Evolutionary conservation across 2,329 filamentous ascomycete species (phyloP).

Genomic region (Didymella pinodella): DNA sequence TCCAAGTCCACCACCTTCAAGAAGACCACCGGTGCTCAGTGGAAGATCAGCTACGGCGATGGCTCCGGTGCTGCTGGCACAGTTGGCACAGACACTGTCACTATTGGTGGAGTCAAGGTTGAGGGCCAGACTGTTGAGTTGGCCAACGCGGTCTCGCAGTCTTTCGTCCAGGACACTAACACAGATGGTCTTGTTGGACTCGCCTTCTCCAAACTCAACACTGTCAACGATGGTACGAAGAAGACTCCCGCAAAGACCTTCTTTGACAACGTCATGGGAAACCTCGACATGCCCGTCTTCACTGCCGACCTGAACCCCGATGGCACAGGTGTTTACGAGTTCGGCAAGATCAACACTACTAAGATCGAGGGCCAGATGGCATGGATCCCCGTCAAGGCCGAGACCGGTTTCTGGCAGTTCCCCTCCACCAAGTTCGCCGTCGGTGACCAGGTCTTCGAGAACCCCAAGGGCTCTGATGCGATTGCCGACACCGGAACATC

Average conservation of each 20-base stretch:
- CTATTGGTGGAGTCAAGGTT: conserved; percentile 71
- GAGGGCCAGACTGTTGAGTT: conserved; percentile 72
- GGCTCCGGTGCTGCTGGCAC: conserved; percentile 67
- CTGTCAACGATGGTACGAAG: conserved; percentile 58
- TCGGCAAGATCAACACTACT: conserved; percentile 71
- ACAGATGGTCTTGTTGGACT: conserved; percentile 75
- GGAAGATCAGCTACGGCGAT: conserved; percentile 74
- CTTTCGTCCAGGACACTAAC: conserved; percentile 66
- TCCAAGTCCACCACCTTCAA: conserved; percentile 61
- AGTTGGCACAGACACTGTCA: conserved; percentile 73
- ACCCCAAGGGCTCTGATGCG: conserved; percentile 57
- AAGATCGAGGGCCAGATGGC: conserved; percentile 70
- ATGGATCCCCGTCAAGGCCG: conserved; percentile 68
- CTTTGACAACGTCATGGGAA: conserved; percentile 72
- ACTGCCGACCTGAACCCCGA: conserved; percentile 72
- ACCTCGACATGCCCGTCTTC: conserved; percentile 71
- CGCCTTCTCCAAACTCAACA: conserved; percentile 71
- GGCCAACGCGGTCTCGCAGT: conserved; percentile 64
- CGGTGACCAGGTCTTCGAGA: conserved; percentile 62
- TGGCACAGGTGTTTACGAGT: conserved; percentile 72
- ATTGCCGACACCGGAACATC: conserved; percentile 67
- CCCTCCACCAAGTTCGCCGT: conserved; percentile 65
- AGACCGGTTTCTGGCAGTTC: conserved; percentile 75
- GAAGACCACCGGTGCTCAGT: conserved; percentile 60
- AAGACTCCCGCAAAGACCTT: conserved; percentile 73